Evolutionary conservation across 108 stramenopile genomes (phyloP).

Genomic region (Cyclotella distinguenda): DNA sequence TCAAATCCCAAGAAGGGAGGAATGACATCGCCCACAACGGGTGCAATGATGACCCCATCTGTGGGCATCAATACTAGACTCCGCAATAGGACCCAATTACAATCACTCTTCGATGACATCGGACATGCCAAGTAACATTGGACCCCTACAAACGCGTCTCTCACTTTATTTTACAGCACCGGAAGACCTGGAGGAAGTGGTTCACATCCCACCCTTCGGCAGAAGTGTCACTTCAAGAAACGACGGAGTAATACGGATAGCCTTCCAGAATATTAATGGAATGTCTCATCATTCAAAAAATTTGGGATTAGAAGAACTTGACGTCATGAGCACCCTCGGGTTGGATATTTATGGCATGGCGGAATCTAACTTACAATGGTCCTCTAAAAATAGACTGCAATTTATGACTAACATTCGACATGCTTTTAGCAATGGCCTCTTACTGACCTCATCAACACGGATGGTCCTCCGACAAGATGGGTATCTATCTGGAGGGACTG

Average conservation of each 20-base stretch:
- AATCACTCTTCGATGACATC: no score
- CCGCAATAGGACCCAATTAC: no score
- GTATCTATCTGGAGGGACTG: conserved; percentile 3
- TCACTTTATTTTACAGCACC: no score
- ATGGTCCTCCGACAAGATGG: neutral
- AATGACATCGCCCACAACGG: no score
- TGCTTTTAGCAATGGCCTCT: neutral
- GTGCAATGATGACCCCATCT: no score
- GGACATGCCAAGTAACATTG: no score
- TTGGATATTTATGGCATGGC: neutral
- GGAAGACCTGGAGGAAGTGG: no score
- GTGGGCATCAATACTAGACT: no score
- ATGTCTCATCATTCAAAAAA: neutral
- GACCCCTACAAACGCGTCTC: no score
- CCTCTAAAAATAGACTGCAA: neutral
- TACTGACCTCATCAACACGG: neutral
- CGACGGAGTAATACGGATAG: neutral
- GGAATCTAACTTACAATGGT: neutral
- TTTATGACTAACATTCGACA: neutral
- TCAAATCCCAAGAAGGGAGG: no score
- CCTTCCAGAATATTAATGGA: conserved; percentile 1
- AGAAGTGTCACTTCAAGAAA: no score
- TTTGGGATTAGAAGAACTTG: neutral
- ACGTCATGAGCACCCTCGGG: neutral
- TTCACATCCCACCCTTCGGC: no score